phyloP scores from a whole-genome alignment of 2,329 filamentous ascomycete genomes.

The Penicillium oxalicum region DNA sequence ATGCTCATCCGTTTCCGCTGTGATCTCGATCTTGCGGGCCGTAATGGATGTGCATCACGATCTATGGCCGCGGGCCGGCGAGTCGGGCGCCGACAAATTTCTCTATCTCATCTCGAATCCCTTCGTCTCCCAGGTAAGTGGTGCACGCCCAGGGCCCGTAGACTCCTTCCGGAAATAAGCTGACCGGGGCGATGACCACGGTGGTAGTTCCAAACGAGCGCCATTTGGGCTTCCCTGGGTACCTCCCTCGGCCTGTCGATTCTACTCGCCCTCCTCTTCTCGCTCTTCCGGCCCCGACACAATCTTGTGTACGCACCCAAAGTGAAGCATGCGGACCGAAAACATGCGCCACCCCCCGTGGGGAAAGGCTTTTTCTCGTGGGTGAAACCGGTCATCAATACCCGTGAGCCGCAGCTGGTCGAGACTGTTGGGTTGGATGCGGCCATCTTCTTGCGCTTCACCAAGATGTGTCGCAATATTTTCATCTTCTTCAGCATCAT shows the following conservation, averaged over 20 bases:
- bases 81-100: conserved; percentile 32
- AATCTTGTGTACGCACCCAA: conserved; percentile 90
- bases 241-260: conserved; percentile 72
- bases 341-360: conserved; percentile 79
- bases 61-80: conserved; percentile 22
- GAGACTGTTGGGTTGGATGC: conserved; percentile 87
- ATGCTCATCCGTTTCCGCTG: conserved; percentile 13
- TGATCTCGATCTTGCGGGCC: conserved; percentile 5
- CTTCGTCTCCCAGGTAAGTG: conserved; percentile 40
- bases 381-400: conserved; percentile 70
- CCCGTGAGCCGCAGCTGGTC: conserved; percentile 69
- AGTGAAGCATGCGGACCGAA: conserved; percentile 84
- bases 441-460: conserved; percentile 80
- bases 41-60: conserved; percentile 23
- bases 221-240: conserved; percentile 71
- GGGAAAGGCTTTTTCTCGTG: conserved; percentile 85
- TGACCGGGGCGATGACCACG: not conserved
- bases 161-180: not conserved
- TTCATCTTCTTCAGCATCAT: conserved; percentile 68
- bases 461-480: conserved; percentile 86
- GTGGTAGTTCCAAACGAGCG: conserved; percentile 50
- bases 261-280: conserved; percentile 74
- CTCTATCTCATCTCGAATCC: conserved; percentile 42
- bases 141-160: no score
- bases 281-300: conserved; percentile 83